These are phyloP conservation scores for Trichothecium sympodiale DNA, from an alignment of 2,329 filamentous ascomycete species.

Conservation along the genomic window DNA sequence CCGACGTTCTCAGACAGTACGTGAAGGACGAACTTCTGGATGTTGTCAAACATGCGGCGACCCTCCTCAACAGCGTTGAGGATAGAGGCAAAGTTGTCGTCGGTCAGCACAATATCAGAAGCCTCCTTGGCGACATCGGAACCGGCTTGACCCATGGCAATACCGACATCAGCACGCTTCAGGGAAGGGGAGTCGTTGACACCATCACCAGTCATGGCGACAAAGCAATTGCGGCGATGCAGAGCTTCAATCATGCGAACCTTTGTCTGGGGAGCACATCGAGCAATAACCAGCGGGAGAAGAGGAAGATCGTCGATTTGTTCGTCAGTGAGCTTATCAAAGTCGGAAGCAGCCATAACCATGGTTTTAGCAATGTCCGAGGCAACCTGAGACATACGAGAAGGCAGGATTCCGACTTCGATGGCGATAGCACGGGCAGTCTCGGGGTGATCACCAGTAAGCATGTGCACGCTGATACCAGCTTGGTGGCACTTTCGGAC, in stretches of 20 bases:
- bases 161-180: slow-evolving; percentile 59
- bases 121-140: slow-evolving; percentile 54
- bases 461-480: slow-evolving; percentile 57
- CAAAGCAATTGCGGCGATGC: slow-evolving; percentile 53
- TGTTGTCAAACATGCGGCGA: slow-evolving; percentile 63
- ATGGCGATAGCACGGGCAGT: slow-evolving; percentile 52
- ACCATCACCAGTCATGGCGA: slow-evolving; percentile 65
- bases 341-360: slow-evolving; percentile 53
- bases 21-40: slow-evolving; percentile 64
- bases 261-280: slow-evolving; percentile 60
- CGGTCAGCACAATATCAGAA: slow-evolving; percentile 58
- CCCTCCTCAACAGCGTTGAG: slow-evolving; percentile 62
- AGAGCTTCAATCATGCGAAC: slow-evolving; percentile 65
- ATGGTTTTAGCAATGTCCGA: slow-evolving; percentile 43
- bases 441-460: slow-evolving; percentile 55
- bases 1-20: slow-evolving; percentile 61
- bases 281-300: slow-evolving; percentile 56
- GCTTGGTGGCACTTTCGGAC: slow-evolving; percentile 49
- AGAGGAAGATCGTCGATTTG: slow-evolving; percentile 54
- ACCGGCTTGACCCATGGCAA: slow-evolving; percentile 53
- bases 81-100: slow-evolving; percentile 66
- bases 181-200: slow-evolving; percentile 65
- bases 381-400: slow-evolving; percentile 35
- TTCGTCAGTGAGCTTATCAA: slow-evolving; percentile 51
- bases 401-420: slow-evolving; percentile 48